A percentile compares a stretch with the other conserved stretches of the same genome.
Evolutionary conservation across 805 yeast species (phyloP).

Genomic region (Ogataea wickerhamii): DNA sequence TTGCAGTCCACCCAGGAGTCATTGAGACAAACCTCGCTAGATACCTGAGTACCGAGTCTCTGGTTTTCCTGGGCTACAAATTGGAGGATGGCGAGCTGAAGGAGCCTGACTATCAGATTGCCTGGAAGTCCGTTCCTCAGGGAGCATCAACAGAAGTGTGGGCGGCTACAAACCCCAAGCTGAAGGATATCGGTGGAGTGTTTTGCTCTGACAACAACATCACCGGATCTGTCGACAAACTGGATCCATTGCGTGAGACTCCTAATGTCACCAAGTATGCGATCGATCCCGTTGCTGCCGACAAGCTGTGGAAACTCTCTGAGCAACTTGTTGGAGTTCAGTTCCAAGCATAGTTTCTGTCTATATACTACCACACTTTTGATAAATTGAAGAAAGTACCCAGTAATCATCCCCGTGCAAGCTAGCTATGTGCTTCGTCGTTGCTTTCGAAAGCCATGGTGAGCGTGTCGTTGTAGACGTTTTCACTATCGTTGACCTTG

Average conservation of each 20-base stretch:
- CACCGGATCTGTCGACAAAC: neutral
- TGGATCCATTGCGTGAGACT: neutral
- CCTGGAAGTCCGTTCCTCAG: conserved; percentile 3
- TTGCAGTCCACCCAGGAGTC: conserved; percentile 6
- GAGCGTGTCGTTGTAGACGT: conserved; percentile 19
- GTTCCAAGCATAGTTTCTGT: no score
- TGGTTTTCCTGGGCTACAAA: neutral
- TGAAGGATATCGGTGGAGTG: conserved; percentile 6
- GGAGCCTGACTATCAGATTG: no score
- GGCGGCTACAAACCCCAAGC: conserved; percentile 5
- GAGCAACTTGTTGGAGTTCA: conserved; percentile 3
- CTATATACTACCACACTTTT: no score
- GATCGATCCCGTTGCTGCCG: conserved; percentile 5
- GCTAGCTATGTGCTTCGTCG: neutral
- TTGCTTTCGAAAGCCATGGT: neutral
- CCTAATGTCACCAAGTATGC: neutral
- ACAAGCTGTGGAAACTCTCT: conserved; percentile 4
- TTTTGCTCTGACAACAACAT: conserved; percentile 2
- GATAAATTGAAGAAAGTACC: conserved; percentile 4
- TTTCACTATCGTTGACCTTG: conserved; percentile 10
- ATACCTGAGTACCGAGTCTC: conserved; percentile 1
- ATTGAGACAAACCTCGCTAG: conserved; percentile 4
- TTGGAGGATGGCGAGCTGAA: neutral
- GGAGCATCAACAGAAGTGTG: conserved; percentile 6
- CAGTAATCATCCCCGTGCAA: no score